Evolutionary conservation across 2,329 filamentous ascomycete genomes (phyloP), one percentile per base, ranked within the genome.

Genomic region (Penicillium sp.): DNA sequence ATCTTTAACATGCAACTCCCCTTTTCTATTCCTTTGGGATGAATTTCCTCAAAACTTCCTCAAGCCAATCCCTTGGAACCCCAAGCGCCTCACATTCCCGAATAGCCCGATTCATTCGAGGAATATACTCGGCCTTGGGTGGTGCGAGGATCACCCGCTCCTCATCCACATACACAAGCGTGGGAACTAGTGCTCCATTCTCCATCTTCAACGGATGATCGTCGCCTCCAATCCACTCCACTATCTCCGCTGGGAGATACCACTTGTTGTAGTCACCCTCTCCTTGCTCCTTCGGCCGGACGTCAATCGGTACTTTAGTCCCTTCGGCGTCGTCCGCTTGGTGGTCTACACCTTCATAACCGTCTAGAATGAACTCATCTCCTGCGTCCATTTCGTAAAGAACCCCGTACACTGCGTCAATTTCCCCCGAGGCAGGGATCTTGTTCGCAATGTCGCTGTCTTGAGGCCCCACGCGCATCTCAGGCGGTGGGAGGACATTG

Each of bases 81-180:
- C 74, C 74, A 45, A 75, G 59, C 21, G 48, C 52, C 42, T 68
- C 65, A 6, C 68, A 66, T 59, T 76, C 73, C 8, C 62, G 52
- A 58, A 76, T 73, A n/a, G 65, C 74, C 29, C 74, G 64, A 53
- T 76, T 75, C 73, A 76, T 75, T 47, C 74, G 56, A 3, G 61
- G 66, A 34, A 76, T 67, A 58, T 76, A 76, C 59, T 75, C 72
- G 7, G 60, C 53, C 34, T 65, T 72, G 2, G 74, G 72, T 29
- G 54, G 48, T 0, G 65, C 69, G 15, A 68, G 51, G 15, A 45
- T 39, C 12, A 74, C 68, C 29, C 70, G 64, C 48, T 67, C 47
- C 57, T 76, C 74, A 64, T 76, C 73, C 9, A 76, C 68, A 65
- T 76, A 76, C 16, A 76, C 70, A 51, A 75, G 57, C 9, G 66